phyloP scores from a whole-genome alignment of 352 stramenopile species.

The Phytopythium ostracodes region DNA sequence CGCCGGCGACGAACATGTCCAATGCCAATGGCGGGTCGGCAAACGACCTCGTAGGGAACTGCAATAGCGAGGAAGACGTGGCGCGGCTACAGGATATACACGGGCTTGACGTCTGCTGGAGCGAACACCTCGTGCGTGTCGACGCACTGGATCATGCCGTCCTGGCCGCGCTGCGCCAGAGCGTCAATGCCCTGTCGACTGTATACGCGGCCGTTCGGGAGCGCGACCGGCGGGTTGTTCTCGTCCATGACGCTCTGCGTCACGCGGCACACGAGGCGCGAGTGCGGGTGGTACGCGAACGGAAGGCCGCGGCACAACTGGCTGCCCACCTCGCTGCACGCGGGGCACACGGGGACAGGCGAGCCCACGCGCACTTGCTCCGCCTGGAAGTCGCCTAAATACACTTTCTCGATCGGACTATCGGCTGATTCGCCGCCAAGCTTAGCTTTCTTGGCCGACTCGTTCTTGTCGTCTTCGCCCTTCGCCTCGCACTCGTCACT shows the following conservation, averaged over 20 bases:
- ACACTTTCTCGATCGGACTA: not conserved
- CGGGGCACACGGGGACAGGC: slow-evolving; percentile 57
- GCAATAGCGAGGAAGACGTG: not conserved
- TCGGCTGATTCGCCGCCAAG: slow-evolving; percentile 7
- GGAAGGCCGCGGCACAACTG: slow-evolving; percentile 51
- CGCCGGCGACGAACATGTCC: not conserved
- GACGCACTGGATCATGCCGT: slow-evolving; percentile 64
- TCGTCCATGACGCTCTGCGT: slow-evolving; percentile 82
- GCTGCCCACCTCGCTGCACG: slow-evolving; percentile 69
- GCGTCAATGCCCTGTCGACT: slow-evolving; percentile 69
- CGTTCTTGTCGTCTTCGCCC: slow-evolving; percentile 19
- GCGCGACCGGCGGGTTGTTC: slow-evolving; percentile 73
- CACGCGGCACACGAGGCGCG: slow-evolving; percentile 73
- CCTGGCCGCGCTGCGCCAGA: slow-evolving; percentile 35
- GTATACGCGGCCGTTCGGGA: slow-evolving; percentile 84
- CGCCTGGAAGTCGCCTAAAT: not conserved
- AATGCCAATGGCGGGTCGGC: not conserved
- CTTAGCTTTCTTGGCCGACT: slow-evolving; percentile 44
- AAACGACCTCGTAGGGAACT: not conserved
- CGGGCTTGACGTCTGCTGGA: slow-evolving; percentile 55
- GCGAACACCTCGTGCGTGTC: slow-evolving; percentile 69
- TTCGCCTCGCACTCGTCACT: slow-evolving; percentile 16
- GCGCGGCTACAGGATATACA: slow-evolving; percentile 65
- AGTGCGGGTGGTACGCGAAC: slow-evolving; percentile 82
- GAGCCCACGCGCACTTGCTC: slow-evolving; percentile 7